Percentiles rank a stretch among this genome's conserved stretches.
Conservation (phyloP, 2,329 filamentous ascomycete species). For the Pleurostoma richardsiae region DNA sequence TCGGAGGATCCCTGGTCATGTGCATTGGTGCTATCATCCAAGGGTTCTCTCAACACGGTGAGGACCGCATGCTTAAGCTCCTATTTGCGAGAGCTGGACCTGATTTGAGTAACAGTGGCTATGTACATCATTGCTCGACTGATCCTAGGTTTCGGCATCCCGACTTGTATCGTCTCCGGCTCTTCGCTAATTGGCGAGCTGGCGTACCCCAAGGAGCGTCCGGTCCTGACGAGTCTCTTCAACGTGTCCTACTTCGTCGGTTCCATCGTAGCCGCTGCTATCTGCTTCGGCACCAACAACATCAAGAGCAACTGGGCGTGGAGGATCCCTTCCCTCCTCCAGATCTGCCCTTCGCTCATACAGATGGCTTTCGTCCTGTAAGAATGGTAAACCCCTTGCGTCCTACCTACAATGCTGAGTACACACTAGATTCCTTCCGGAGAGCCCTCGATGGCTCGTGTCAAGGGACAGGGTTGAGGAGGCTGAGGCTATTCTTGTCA, state of each 20-base stretch:
- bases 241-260: constrained; percentile 55
- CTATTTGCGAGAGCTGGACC: neutral
- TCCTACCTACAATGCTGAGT: too few relatives aligned
- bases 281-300: constrained; percentile 41
- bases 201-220: constrained; percentile 55
- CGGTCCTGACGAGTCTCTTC: constrained; percentile 53
- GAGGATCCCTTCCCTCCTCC: constrained; percentile 38
- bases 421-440: constrained; percentile 16
- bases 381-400: too few relatives aligned
- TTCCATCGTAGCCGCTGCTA: constrained; percentile 41
- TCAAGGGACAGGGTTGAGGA: constrained; percentile 23
- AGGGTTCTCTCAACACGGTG: constrained; percentile 39
- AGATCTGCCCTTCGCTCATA: constrained; percentile 31
- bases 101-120: constrained; percentile 26
- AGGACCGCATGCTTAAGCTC: neutral
- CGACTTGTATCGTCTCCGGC: constrained; percentile 53
- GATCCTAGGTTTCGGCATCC: constrained; percentile 57
- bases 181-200: constrained; percentile 56
- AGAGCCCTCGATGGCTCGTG: constrained; percentile 27
- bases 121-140: constrained; percentile 59
- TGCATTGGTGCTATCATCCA: constrained; percentile 50
- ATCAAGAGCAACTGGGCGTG: constrained; percentile 22
- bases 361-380: constrained; percentile 32
- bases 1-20: constrained; percentile 50
- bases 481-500: constrained; percentile 22